A percentile compares a stretch with the other conserved stretches of the same genome.
phyloP scores from a whole-genome alignment of 2,329 filamentous ascomycete species.

The Trichoderma breve region DNA sequence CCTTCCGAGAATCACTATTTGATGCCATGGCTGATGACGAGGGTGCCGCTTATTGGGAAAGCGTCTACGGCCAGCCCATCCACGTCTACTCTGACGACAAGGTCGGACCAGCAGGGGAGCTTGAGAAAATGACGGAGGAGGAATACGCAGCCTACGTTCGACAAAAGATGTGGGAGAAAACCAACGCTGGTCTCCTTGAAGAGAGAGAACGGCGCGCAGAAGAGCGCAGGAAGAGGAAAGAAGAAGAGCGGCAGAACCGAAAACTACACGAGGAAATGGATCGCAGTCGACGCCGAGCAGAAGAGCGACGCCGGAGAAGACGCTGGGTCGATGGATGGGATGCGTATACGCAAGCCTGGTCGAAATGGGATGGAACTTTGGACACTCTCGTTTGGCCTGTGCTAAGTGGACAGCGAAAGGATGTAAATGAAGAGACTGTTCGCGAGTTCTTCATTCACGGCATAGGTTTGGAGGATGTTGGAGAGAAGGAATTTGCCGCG shows the following conservation, averaged over 20 bases:
- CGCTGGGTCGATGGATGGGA: conserved; percentile 62
- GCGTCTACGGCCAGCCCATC: conserved; percentile 93
- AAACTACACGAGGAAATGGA: conserved; percentile 65
- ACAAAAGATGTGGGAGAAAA: conserved; percentile 92
- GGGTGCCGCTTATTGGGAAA: conserved; percentile 91
- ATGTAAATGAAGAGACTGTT: conserved; percentile 60
- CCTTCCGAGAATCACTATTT: conserved; percentile 92
- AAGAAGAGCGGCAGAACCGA: conserved; percentile 49
- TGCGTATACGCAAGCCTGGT: conserved; percentile 65
- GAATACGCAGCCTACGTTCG: conserved; percentile 87
- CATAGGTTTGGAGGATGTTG: conserved; percentile 42
- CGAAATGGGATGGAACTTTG: conserved; percentile 44
- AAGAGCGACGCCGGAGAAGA: conserved; percentile 57
- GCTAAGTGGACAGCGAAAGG: conserved; percentile 51
- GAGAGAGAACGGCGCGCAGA: conserved; percentile 64
- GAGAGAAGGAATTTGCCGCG: conserved; percentile 45
- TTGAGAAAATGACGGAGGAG: conserved; percentile 88
- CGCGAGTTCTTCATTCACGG: conserved; percentile 65
- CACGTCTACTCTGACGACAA: conserved; percentile 66
- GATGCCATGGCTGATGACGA: conserved; percentile 97
- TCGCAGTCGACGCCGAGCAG: conserved; percentile 63
- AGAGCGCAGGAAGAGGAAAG: conserved; percentile 49
- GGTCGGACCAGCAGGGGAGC: conserved; percentile 48
- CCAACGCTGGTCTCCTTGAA: conserved; percentile 77
- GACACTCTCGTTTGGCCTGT: conserved; percentile 70